Base-by-base conservation (phyloP, 179 eudicot genomes). In the Nepenthes alata region DNA sequence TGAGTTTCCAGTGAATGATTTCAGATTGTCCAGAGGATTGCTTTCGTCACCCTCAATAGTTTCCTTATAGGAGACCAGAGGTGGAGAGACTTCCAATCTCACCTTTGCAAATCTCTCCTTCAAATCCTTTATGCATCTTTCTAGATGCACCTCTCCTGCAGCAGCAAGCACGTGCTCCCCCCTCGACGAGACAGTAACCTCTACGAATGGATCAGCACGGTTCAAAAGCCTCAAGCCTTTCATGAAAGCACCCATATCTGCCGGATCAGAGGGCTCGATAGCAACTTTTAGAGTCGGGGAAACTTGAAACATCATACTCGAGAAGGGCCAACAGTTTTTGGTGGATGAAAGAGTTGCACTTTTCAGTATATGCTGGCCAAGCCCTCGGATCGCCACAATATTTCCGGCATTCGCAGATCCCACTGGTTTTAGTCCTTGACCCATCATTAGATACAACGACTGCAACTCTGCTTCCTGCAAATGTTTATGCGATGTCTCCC, bases 131-230 rank as follows among this genome's bases (percentile, higher is more conserved):
- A 86, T 80, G 65, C 98, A 91, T 73, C 98, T 80, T 78, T 89
- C 96, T 7, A 91, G 77, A 75, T 91, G 98, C 55, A 91, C 95
- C 74, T 89, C 98, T 36, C 98, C 96, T 11, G 96, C 96, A 55
- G 96, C 95, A 38, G 98, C 85, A 67, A 91, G 86, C 47, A 91
- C 96, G 57, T 91, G 96, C 69, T 89, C 98, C 35, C 98, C 98
- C 70, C 91, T 79, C 59, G 95, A 71, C 66, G 96, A 89, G 68
- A 91, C 86, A 12, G 82, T 76, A 61, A 91, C 95, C 82, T 91
- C 98, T 11, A 91, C 98, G 77, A 91, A 91, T 1, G 98, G 91
- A 66, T 91, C 98, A 0, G 96, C 98, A 10, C 85, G 87, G 58
- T 91, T 91, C 45, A 91, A 63, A 57, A 91, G 89, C 69, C 78